Conservation (phyloP, 108 stramenopile species). For the Poteriospumella lacustris region DNA sequence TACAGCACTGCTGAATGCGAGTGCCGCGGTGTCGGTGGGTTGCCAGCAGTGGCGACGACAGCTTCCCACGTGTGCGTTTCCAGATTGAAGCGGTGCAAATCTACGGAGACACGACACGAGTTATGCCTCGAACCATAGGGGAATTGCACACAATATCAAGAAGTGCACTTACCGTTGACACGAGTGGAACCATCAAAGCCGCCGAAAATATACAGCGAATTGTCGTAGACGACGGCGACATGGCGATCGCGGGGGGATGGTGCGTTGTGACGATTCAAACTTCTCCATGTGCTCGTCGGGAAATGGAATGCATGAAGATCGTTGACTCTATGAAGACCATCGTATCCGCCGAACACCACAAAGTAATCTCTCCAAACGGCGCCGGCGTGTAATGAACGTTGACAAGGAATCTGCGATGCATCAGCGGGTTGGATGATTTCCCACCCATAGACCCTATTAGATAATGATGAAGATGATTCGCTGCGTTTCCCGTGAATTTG, state of each 20-base stretch:
- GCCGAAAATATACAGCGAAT: slow-evolving; percentile 79
- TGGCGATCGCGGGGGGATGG: slow-evolving; percentile 90
- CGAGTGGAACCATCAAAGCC: slow-evolving; percentile 72
- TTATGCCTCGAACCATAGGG: not conserved
- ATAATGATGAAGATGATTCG: too few species aligned
- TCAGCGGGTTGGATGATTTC: not conserved
- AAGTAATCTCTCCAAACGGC: slow-evolving; percentile 23
- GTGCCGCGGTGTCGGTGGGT: slow-evolving; percentile 77
- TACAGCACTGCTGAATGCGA: slow-evolving; percentile 87
- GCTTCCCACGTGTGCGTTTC: slow-evolving; percentile 68
- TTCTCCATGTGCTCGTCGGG: slow-evolving; percentile 65
- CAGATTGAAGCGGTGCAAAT: slow-evolving; percentile 84
- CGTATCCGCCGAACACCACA: slow-evolving; percentile 57
- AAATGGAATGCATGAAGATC: slow-evolving; percentile 88
- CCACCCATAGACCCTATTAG: too few species aligned
- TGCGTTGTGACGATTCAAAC: slow-evolving; percentile 52
- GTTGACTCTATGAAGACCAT: slow-evolving; percentile 73
- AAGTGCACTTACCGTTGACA: not conserved
- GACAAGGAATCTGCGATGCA: slow-evolving; percentile 10
- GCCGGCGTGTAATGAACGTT: slow-evolving; percentile 28
- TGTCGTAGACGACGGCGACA: slow-evolving; percentile 73
- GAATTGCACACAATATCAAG: not conserved
- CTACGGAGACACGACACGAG: slow-evolving; percentile 23
- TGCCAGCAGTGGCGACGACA: slow-evolving; percentile 45
- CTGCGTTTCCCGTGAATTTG: too few species aligned